Percentiles rank a stretch among this genome's conserved stretches.
These are phyloP conservation scores for Scytalidium lignicola DNA, from an alignment of 2,329 filamentous ascomycete genomes.

Conservation along the genomic window DNA sequence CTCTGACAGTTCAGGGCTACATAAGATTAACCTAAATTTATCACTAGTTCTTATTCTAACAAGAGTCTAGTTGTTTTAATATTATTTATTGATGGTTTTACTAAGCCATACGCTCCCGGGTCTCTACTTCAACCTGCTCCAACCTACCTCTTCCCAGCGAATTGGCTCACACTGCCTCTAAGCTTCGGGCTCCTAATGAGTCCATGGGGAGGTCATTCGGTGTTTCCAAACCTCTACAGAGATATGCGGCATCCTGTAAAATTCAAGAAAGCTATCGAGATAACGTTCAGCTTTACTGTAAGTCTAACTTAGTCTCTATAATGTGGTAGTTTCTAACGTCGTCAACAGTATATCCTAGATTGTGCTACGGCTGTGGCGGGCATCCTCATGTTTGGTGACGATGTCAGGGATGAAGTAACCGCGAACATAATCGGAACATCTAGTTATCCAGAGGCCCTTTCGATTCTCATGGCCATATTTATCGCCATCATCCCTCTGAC, in stretches of 20 bases:
- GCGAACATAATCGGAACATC: constrained; percentile 74
- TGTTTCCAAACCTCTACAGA: constrained; percentile 81
- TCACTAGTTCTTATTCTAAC: constrained; percentile 27
- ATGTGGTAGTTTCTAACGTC: constrained; percentile 1
- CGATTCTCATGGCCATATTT: constrained; percentile 76
- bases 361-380: constrained; percentile 76
- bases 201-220: constrained; percentile 65
- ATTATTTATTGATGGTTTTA: constrained; percentile 77
- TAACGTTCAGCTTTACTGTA: constrained; percentile 82
- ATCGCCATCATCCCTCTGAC: constrained; percentile 92
- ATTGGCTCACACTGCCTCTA: constrained; percentile 79
- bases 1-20: too few species aligned
- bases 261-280: constrained; percentile 64
- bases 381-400: constrained; percentile 90
- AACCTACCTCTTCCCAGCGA: constrained; percentile 77
- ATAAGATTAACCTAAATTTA: too few species aligned
- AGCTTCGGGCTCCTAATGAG: constrained; percentile 89
- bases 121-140: constrained; percentile 75
- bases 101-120: constrained; percentile 74
- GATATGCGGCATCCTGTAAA: constrained; percentile 71
- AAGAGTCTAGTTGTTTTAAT: constrained; percentile 66
- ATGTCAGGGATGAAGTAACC: constrained; percentile 83
- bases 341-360: constrained; percentile 66
- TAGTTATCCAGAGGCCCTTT: constrained; percentile 69
- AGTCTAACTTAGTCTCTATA: constrained; percentile 22